phyloP scores from a whole-genome alignment of 1,284 basidiomycete genomes.

The Violaceomyces palustris region DNA sequence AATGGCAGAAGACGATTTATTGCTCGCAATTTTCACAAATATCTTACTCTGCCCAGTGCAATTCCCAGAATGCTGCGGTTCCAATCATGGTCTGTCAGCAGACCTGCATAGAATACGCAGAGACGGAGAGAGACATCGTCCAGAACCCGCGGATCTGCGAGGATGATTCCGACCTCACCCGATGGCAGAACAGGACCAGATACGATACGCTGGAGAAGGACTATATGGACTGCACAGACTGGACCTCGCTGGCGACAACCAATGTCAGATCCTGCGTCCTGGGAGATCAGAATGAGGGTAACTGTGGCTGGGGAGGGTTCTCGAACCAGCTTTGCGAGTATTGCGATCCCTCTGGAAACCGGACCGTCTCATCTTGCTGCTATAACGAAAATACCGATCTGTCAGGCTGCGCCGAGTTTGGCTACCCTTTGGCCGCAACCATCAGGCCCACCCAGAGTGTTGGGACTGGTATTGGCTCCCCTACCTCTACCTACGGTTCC shows the following conservation, averaged over 20 bases:
- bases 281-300: constrained; percentile 54
- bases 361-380: constrained; percentile 38
- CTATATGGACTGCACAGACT: constrained; percentile 53
- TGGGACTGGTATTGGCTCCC: constrained; percentile 16
- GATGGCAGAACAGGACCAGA: constrained; percentile 36
- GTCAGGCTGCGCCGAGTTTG: constrained; percentile 32
- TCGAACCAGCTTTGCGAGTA: constrained; percentile 53
- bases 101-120: constrained; percentile 38
- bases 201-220: constrained; percentile 51
- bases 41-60: constrained; percentile 39
- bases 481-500: constrained; percentile 4
- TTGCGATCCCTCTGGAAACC: constrained; percentile 48
- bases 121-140: constrained; percentile 34
- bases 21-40: constrained; percentile 45
- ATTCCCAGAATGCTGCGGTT: constrained; percentile 15
- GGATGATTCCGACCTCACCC: constrained; percentile 32
- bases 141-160: constrained; percentile 40
- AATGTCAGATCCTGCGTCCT: constrained; percentile 52
- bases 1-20: constrained; percentile 44
- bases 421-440: constrained; percentile 35
- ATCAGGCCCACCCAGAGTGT: constrained; percentile 30
- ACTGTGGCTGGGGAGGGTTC: constrained; percentile 55
- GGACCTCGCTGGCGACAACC: constrained; percentile 53
- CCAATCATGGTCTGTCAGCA: constrained; percentile 45
- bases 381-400: constrained; percentile 35